These are phyloP conservation scores for Chaetomiaceae sp. DNA, from an alignment of 2,329 filamentous ascomycete genomes.

Conservation along the genomic window DNA sequence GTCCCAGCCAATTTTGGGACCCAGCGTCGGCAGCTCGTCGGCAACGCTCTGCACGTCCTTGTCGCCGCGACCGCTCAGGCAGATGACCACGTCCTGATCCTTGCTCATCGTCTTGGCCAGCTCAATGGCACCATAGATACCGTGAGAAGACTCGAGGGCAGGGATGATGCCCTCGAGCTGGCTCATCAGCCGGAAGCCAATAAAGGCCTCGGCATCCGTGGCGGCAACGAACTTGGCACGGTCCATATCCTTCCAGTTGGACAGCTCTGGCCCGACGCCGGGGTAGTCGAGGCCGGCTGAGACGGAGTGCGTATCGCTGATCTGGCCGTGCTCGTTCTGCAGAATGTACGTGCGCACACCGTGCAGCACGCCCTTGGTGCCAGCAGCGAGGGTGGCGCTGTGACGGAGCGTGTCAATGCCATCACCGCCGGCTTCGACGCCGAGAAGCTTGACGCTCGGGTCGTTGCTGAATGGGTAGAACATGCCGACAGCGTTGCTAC, in stretches of 20 bases:
- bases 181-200: slow-evolving; percentile 77
- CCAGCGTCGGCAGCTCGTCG: slow-evolving; percentile 83
- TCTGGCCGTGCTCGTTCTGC: slow-evolving; percentile 89
- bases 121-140: slow-evolving; percentile 82
- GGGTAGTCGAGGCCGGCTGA: slow-evolving; percentile 97
- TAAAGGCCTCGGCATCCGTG: slow-evolving; percentile 85
- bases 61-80: slow-evolving; percentile 86
- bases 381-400: slow-evolving; percentile 80
- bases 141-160: slow-evolving; percentile 89
- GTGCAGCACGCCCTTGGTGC: slow-evolving; percentile 88
- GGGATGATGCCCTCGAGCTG: slow-evolving; percentile 96
- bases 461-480: slow-evolving; percentile 95
- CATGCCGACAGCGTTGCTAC: slow-evolving; percentile 94
- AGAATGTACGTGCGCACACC: slow-evolving; percentile 94
- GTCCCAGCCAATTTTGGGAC: slow-evolving; percentile 79
- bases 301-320: slow-evolving; percentile 90
- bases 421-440: slow-evolving; percentile 93
- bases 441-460: slow-evolving; percentile 76
- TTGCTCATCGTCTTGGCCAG: slow-evolving; percentile 89
- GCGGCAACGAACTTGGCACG: slow-evolving; percentile 86
- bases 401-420: slow-evolving; percentile 82
- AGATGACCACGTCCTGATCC: slow-evolving; percentile 88
- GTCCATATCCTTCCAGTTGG: slow-evolving; percentile 84
- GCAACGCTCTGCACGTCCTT: slow-evolving; percentile 99
- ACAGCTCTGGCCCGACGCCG: slow-evolving; percentile 89